These are phyloP conservation scores for Acer negundo DNA, from an alignment of 345 rosid genomes.

Conservation along the genomic window DNA sequence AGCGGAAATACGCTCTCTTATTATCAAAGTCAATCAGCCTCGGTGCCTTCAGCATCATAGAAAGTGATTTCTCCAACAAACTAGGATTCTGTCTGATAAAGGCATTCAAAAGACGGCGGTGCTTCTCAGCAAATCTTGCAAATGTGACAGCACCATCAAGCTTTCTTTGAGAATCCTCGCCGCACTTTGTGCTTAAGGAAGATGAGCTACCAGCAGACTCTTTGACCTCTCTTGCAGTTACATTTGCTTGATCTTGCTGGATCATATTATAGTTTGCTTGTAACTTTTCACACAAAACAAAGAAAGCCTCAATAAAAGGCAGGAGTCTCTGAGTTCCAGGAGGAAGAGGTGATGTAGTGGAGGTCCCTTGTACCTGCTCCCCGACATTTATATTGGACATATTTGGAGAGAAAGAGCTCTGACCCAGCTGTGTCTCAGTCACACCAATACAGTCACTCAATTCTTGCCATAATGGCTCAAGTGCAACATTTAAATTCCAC, in stretches of 20 bases:
- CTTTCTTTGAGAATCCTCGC: constrained; percentile 67
- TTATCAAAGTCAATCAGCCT: constrained; percentile 93
- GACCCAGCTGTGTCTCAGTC: constrained; percentile 84
- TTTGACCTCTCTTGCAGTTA: constrained; percentile 83
- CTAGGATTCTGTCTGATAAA: constrained; percentile 87
- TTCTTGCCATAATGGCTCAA: constrained; percentile 92
- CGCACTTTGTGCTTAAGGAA: constrained; percentile 33
- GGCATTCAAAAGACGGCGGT: constrained; percentile 86
- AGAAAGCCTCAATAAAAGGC: constrained; percentile 95
- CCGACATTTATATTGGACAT: constrained; percentile 47
- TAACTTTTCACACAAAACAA: constrained; percentile 89
- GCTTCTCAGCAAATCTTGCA: constrained; percentile 91
- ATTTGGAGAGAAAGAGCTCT: constrained; percentile 46
- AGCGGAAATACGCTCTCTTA: constrained; percentile 89
- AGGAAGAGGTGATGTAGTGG: constrained; percentile 75
- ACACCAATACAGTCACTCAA: constrained; percentile 84
- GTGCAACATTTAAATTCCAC: constrained; percentile 70
- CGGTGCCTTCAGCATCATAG: constrained; percentile 92
- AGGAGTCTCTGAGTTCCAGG: constrained; percentile 95
- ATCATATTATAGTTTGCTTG: constrained; percentile 51
- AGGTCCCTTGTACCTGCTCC: constrained; percentile 60
- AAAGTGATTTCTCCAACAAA: constrained; percentile 86
- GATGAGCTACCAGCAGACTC: constrained; percentile 64
- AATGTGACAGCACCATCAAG: constrained; percentile 77
- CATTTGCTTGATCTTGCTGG: constrained; percentile 71